These are phyloP conservation scores for Gleditsia sinensis DNA, from an alignment of 306 rosid genomes.

Conservation along the genomic window DNA sequence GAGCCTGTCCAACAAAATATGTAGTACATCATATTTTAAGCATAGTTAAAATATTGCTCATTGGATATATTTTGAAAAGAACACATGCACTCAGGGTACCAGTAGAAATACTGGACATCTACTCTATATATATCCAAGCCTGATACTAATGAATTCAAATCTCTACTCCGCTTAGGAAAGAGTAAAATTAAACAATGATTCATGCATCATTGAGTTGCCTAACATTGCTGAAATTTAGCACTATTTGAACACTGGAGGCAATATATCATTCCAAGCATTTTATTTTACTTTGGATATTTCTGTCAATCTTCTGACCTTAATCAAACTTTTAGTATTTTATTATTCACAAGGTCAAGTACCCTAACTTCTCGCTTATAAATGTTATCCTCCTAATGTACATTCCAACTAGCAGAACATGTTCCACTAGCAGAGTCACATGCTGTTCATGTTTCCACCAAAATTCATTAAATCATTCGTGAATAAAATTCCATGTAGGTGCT, in stretches of 20 bases:
- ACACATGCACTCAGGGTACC: background rate
- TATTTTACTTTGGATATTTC: background rate
- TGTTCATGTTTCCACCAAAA: background rate
- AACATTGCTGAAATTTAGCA: background rate
- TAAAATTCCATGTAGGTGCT: background rate
- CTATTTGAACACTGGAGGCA: background rate
- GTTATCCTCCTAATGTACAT: background rate
- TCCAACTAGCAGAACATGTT: background rate
- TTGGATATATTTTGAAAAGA: background rate
- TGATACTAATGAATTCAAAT: background rate
- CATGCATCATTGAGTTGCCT: background rate
- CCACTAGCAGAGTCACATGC: background rate
- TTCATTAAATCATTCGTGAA: background rate
- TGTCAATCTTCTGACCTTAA: background rate
- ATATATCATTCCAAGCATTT: background rate
- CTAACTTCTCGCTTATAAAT: background rate
- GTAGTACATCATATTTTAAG: conserved; percentile 24
- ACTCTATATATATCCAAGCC: background rate
- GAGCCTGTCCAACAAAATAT: conserved; percentile 66
- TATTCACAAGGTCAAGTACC: background rate
- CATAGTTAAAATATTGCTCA: conserved; percentile 18
- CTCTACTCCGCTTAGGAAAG: background rate
- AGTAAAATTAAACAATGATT: background rate
- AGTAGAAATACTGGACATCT: conserved; percentile 14
- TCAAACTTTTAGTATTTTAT: background rate